Base-by-base conservation (phyloP, 768 basidiomycete species). In the Ramaria sp. region DNA sequence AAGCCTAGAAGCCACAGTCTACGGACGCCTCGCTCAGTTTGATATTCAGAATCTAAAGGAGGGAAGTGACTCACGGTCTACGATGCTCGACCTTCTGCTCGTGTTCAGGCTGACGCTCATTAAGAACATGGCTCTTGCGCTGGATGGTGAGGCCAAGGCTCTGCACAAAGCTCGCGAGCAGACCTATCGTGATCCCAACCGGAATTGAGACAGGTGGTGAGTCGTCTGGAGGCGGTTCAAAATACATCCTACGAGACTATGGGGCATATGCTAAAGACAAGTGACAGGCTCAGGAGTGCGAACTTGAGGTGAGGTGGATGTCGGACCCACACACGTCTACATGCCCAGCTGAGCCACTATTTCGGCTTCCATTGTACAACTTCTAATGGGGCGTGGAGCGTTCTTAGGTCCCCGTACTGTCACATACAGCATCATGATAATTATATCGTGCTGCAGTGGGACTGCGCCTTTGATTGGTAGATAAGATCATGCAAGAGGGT, bases 1-100 rank as follows among this genome's bases (percentile, higher is more conserved):
- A 94, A 92, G 9, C 92, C 93, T 18, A 88, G 65, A 18, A 95
- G 70, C 93, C 92, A 97, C 34, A 95, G 69, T 56, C 87, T 89
- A 50, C 28, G 36, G 28, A 27, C 48, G 20, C 15, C 3, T 36
- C 42, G 48, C 48, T 27, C 37, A 18, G 27, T 48, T 8, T 30
- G 37, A 22, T n/a, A 20, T 9, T 18, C 8, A 22, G 10, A 7
- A 30, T 28, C 12, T 4, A 49, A 36, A 36, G n/a, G 32, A 50
- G 5, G 18, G 3, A 36, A 50, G 15, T 34, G 2, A 56, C 78
- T 70, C 65, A 89, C 80, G 93, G 92, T 64, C 92, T 76, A 38
- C 79, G 78, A 64, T 87, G 80, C 62, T 93, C 90, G 24, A 79
- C 75, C 55, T 75, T 75, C 64, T 82, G 82, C 49, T 78, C 67